phyloP scores from a whole-genome alignment of 1,284 basidiomycete species.

The Tilletia indica region DNA sequence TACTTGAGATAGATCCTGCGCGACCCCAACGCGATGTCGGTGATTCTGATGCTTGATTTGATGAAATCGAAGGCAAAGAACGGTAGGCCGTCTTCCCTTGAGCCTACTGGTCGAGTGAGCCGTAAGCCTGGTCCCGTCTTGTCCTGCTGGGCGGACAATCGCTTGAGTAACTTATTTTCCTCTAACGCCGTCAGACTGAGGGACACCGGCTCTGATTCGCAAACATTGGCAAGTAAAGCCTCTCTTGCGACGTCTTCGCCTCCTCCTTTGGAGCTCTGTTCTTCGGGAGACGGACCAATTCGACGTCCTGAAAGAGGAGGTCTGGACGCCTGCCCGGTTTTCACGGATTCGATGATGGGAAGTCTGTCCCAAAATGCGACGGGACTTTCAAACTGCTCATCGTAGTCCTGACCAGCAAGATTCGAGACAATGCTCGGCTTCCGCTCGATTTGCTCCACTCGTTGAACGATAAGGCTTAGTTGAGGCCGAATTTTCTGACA shows the following conservation, averaged over 20 bases:
- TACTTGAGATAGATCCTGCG: neutral
- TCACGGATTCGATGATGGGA: conserved; percentile 1
- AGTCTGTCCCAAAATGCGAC: conserved; percentile 9
- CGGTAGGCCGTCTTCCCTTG: conserved; percentile 11
- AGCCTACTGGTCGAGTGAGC: conserved; percentile 15
- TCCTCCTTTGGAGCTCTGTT: neutral
- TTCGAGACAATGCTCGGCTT: neutral
- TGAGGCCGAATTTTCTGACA: conserved; percentile 2
- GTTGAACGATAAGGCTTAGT: conserved; percentile 10
- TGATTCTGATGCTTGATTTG: neutral
- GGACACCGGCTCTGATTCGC: conserved; percentile 8
- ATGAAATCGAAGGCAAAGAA: conserved; percentile 16
- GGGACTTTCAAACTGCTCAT: conserved; percentile 15
- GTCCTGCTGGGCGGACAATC: neutral
- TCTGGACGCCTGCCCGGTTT: neutral
- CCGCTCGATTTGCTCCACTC: neutral
- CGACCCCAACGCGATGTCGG: neutral
- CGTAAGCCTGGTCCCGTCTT: neutral
- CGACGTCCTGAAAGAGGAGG: conserved; percentile 2
- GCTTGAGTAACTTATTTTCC: neutral
- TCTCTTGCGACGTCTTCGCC: neutral
- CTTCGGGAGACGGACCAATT: conserved; percentile 1
- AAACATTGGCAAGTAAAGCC: neutral
- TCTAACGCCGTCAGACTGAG: conserved; percentile 1
- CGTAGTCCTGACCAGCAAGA: neutral